Evolutionary conservation across 306 rosid species (phyloP).

Genomic region (Vicia sativa): DNA sequence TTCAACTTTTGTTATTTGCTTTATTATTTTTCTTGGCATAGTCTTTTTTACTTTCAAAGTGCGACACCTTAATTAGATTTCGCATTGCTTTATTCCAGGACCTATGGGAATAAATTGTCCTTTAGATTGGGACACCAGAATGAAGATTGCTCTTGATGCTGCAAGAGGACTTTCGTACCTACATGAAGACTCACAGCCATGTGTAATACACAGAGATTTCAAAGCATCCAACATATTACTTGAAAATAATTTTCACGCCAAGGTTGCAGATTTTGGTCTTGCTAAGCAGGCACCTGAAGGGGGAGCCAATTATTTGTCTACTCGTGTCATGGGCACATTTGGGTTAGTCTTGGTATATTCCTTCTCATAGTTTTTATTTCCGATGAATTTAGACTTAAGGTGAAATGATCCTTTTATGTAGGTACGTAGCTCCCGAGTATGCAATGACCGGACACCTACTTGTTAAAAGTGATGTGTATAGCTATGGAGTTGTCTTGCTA

Average conservation of each 20-base stretch:
- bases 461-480: constrained; percentile 98
- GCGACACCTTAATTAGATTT: constrained; percentile 15
- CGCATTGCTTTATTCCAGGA: constrained; percentile 54
- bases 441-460: constrained; percentile 99
- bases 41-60: not conserved
- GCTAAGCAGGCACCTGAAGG: constrained; percentile 99
- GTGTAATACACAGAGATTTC: constrained; percentile 96
- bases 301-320: constrained; percentile 86
- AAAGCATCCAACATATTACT: constrained; percentile 97
- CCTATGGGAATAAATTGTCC: constrained; percentile 96
- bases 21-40: constrained; percentile 13
- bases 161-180: constrained; percentile 97
- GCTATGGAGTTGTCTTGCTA: constrained; percentile 95
- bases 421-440: constrained; percentile 98
- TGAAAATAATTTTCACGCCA: constrained; percentile 88
- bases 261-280: constrained; percentile 98
- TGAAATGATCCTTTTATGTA: constrained; percentile 43
- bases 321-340: constrained; percentile 99
- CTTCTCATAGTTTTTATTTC: constrained; percentile 24
- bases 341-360: constrained; percentile 67
- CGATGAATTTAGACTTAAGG: constrained; percentile 29
- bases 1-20: constrained; percentile 20
- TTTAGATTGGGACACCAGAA: constrained; percentile 96
- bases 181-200: constrained; percentile 96
- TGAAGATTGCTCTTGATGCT: constrained; percentile 98